phyloP scores from a whole-genome alignment of 2,329 filamentous ascomycete genomes.

The Zasmidium cellare region DNA sequence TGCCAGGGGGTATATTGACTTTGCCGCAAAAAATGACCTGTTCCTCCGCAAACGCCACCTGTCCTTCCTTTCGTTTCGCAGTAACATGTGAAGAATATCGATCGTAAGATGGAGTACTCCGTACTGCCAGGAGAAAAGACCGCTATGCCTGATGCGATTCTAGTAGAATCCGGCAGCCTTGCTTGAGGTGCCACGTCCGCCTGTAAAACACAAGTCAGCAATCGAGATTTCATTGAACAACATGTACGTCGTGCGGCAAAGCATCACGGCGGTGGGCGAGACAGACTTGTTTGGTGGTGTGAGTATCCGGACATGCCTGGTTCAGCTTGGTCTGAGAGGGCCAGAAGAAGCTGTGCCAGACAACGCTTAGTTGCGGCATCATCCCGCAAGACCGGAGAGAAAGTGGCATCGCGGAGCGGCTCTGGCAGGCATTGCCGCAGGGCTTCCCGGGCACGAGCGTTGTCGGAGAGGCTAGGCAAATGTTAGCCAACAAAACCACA shows the following conservation, averaged over 20 bases:
- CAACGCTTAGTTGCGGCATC: constrained; percentile 97
- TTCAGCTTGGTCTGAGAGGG: constrained; percentile 70
- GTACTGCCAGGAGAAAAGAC: background rate
- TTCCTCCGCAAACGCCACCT: constrained; percentile 3
- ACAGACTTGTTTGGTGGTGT: constrained; percentile 2
- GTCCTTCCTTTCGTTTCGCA: background rate
- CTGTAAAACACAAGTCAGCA: background rate
- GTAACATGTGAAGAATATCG: constrained; percentile 3
- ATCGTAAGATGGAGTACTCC: background rate
- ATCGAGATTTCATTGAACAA: too few relatives aligned
- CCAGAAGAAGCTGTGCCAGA: constrained; percentile 94
- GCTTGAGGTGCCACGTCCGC: background rate
- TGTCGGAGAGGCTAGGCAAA: constrained; percentile 76
- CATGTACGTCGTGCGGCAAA: too few relatives aligned
- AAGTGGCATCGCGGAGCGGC: constrained; percentile 96
- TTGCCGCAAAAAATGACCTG: constrained; percentile 6
- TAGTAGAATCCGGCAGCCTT: constrained; percentile 1
- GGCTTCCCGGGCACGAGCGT: constrained; percentile 90
- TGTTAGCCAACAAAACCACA: constrained; percentile 6
- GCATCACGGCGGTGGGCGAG: background rate
- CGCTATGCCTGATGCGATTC: background rate
- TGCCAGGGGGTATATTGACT: constrained; percentile 4
- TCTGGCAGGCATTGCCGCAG: constrained; percentile 94
- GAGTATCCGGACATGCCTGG: constrained; percentile 24
- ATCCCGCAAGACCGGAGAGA: constrained; percentile 92